Evolutionary conservation across 192 early-diverging fungal genomes (phyloP).

Genomic region (Gaertneriomyces sp.): DNA sequence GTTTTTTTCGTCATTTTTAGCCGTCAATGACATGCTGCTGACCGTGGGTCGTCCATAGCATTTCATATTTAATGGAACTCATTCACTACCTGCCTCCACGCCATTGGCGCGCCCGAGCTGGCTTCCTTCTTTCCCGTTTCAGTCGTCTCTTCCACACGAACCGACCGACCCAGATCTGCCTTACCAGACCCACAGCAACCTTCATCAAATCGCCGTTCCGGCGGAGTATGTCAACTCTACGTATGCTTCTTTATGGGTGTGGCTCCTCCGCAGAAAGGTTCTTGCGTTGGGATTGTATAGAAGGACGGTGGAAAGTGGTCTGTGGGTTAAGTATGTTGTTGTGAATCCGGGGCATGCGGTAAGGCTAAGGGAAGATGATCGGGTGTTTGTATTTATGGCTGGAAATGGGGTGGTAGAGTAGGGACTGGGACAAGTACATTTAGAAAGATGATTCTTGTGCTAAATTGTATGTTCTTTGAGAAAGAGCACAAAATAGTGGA

Average conservation of each 20-base stretch:
- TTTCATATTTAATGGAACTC: constrained; percentile 36
- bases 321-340: constrained; percentile 56
- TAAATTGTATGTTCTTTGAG: no score
- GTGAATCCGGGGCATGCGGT: constrained; percentile 54
- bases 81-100: constrained; percentile 19
- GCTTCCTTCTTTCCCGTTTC: constrained; percentile 3
- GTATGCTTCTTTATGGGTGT: constrained; percentile 49
- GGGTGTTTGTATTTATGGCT: constrained; percentile 51
- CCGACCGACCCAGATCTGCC: constrained; percentile 9
- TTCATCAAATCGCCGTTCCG: constrained; percentile 49
- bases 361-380: constrained; percentile 52
- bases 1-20: not conserved
- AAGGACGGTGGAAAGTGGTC: constrained; percentile 42
- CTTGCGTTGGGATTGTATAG: constrained; percentile 68
- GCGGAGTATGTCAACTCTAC: constrained; percentile 36
- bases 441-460: no score
- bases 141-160: not conserved
- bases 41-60: constrained; percentile 38
- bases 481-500: no score
- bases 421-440: no score
- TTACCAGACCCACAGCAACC: constrained; percentile 38
- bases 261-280: constrained; percentile 45
- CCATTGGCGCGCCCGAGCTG: not conserved
- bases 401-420: no score
- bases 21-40: constrained; percentile 25